Evolutionary conservation across 495 filamentous ascomycete genomes (phyloP), one percentile per base, ranked within the genome.

Genomic region (Tuber indicum): DNA sequence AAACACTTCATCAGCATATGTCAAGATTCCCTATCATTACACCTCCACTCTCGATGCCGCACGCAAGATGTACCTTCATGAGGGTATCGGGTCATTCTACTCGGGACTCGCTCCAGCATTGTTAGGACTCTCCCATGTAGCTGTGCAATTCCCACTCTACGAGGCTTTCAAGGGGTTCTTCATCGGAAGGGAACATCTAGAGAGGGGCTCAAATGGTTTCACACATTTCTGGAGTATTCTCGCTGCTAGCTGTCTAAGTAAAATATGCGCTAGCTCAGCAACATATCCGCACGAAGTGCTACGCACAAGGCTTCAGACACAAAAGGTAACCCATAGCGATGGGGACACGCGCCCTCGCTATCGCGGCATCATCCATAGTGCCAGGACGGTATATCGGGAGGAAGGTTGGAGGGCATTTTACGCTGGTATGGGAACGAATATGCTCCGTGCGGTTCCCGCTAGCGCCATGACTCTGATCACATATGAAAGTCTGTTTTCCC

Each of bases 231-330:
- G 88, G 46, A 94, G 94, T 36, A 91, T 98, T 70, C 87, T 94
- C 5, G 87, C 90, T 23, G 96, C 96, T 16, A 97, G 94, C n/a
- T 93, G 97, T 80, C 85, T 98, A 62, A 97, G 93, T 84, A 99
- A 99, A 84, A 88, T 98, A 75, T 91, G 96, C 82, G 96, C 96
- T 12, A 98, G 94, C 82, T 94, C 92, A 23, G 92, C 95, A 26
- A 99, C 96, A 39, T 99, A 99, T 82, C 96, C 96, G 0, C 96
- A 99, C 84, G 96, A 99, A 84, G 96, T 99, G 21, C 90, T 97
- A 52, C 90, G 93, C 70, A 99, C 93, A 39, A 88, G 93, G 76
- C 87, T 97, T 72, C 96, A 97, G 84, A 98, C 93, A 8, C 96
- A 96, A 83, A 72, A 81, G 44, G 75, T 82, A 85, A 84, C 75